Evolutionary conservation across 2,329 filamentous ascomycete genomes (phyloP).

Genomic region (Diplodia intermedia): DNA sequence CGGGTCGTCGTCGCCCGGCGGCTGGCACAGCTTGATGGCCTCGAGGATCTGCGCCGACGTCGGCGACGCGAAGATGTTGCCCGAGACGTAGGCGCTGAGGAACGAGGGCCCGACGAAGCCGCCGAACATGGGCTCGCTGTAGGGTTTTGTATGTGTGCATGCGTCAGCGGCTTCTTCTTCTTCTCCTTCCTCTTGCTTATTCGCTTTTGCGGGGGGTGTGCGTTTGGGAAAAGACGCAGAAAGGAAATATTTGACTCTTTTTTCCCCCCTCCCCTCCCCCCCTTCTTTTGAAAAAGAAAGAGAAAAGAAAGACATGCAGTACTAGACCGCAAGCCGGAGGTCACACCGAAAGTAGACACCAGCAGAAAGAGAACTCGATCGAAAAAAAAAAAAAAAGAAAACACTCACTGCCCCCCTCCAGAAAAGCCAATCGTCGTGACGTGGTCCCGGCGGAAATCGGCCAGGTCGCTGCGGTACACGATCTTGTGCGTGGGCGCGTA

Average conservation of each 20-base stretch:
- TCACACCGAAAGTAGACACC: background rate
- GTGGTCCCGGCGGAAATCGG: constrained; percentile 40
- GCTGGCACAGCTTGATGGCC: constrained; percentile 62
- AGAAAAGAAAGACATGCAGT: background rate
- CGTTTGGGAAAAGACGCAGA: background rate
- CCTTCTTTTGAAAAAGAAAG: no score
- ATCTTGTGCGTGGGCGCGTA: constrained; percentile 47
- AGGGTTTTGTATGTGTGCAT: background rate
- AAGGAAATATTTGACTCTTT: background rate
- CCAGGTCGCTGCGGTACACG: constrained; percentile 45
- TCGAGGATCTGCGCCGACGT: constrained; percentile 69
- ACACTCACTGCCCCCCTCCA: constrained; percentile 43
- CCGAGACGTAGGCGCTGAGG: constrained; percentile 66
- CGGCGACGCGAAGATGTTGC: constrained; percentile 69
- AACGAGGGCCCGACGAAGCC: constrained; percentile 69
- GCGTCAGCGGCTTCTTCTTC: background rate
- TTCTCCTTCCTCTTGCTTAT: no score
- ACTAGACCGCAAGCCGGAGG: background rate
- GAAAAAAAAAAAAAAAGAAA: background rate
- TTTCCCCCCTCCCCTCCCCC: no score
- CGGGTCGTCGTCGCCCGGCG: constrained; percentile 43
- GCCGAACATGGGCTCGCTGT: constrained; percentile 65
- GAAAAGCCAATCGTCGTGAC: constrained; percentile 49
- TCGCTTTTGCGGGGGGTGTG: background rate
- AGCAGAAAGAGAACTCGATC: background rate